Evolutionary conservation across 169 alveolate genomes (phyloP), one percentile per base, ranked within the genome.

Genomic region (Eimeria tenella): DNA sequence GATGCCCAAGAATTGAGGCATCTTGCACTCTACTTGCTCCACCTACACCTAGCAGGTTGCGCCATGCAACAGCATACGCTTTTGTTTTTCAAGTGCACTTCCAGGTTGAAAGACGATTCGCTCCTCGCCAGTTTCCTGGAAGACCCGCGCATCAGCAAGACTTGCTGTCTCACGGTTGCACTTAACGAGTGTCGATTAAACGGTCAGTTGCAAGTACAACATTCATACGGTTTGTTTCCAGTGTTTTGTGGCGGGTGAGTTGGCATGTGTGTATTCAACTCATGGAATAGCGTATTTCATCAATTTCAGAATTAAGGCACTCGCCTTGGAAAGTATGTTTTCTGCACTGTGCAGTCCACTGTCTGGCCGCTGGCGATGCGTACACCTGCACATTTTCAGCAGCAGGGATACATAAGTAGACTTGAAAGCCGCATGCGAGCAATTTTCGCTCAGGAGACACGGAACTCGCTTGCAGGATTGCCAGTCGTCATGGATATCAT

Each of bases 401-500:
- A n/a, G 19, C 21, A 42, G n/a, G 52, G 49, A 5, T 7, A 8
- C 49, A 1, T 8, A 42, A 5, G 42, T 15, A 17, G 11, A 19
- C n/a, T 52, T 49, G 19, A 17, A 60, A 11, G 62, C 31, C 50
- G 60, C 84, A 13, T 50, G 42, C 60, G 62, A 74, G 75, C 5
- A 0, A 25, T 52, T 62, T 6, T 21, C 31, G 93, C 73, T 63
- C 75, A 91, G 95, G 95, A 42, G 75, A 91, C 92, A 77, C 82
- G 77, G 65, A 62, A 31, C 95, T 91, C 56, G 95, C 95, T 49
- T 55, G 92, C 49, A 55, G 68, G 31, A 91, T 91, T 62, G 95
- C 95, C 31, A 23, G 68, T 53, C 95, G 95, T 75, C 95, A 91
- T 52, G 95, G 95, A 42, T 65, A 63, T 56, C 95, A 91, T 62